Conservation (phyloP, 2,329 filamentous ascomycete genomes). For the Coniochaeta pulveracea region DNA sequence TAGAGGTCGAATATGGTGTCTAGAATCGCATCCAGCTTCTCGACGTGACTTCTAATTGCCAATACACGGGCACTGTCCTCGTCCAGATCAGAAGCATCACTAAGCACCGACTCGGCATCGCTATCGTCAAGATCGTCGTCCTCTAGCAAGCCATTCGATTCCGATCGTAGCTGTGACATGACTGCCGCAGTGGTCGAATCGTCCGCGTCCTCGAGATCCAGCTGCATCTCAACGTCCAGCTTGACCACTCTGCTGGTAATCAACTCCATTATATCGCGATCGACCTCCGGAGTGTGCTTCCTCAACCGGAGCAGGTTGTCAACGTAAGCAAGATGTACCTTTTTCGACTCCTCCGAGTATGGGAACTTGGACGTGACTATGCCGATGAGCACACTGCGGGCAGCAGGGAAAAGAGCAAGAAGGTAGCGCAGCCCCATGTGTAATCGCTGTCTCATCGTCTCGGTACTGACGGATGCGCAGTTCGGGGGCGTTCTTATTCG, state of each 20-base stretch:
- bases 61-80: constrained; percentile 54
- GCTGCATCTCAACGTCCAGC: constrained; percentile 90
- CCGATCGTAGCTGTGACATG: constrained; percentile 36
- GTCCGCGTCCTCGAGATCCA: constrained; percentile 85
- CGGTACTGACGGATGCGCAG: constrained; percentile 47
- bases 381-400: constrained; percentile 56
- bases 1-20: constrained; percentile 83
- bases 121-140: constrained; percentile 42
- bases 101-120: constrained; percentile 60
- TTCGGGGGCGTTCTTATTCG: constrained; percentile 29
- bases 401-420: constrained; percentile 70
- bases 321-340: constrained; percentile 78
- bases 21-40: constrained; percentile 84
- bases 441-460: constrained; percentile 59
- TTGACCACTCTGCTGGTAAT: constrained; percentile 83
- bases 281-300: constrained; percentile 66
- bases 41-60: constrained; percentile 67
- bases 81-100: constrained; percentile 57
- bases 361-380: constrained; percentile 62
- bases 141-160: constrained; percentile 24
- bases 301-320: constrained; percentile 71
- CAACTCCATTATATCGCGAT: constrained; percentile 69
- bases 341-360: constrained; percentile 63
- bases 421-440: constrained; percentile 69
- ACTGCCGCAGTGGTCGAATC: constrained; percentile 74